Percentiles rank a stretch among this genome's conserved stretches.
Conservation (phyloP, 257 asterid genomes). For the Perilla frutescens region DNA sequence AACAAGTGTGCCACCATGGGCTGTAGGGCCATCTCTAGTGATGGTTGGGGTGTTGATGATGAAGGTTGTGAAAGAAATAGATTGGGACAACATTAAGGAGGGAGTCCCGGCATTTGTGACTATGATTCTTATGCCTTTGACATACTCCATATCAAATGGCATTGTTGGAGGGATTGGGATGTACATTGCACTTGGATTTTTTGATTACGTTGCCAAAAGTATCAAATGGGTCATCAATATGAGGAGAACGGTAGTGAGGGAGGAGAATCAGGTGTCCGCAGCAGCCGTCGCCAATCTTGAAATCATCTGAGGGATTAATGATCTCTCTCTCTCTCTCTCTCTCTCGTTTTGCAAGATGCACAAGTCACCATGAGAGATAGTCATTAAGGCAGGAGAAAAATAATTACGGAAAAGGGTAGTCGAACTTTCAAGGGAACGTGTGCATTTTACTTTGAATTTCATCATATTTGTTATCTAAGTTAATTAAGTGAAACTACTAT, state of each 20-base stretch:
- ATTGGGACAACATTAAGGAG: constrained; percentile 66
- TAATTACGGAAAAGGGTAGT: too few relatives aligned
- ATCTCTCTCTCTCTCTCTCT: too few relatives aligned
- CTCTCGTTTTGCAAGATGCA: too few relatives aligned
- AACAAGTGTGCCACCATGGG: constrained; percentile 86
- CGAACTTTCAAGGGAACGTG: too few relatives aligned
- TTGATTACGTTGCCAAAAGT: constrained; percentile 43
- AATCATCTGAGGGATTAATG: constrained; percentile 25
- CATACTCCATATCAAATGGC: constrained; percentile 81
- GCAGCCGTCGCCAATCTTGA: constrained; percentile 33
- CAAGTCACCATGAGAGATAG: too few relatives aligned
- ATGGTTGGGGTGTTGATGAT: constrained; percentile 85
- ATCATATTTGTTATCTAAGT: too few relatives aligned
- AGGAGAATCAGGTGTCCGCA: constrained; percentile 74
- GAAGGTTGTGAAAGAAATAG: constrained; percentile 72
- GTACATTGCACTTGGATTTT: constrained; percentile 54
- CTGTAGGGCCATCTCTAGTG: constrained; percentile 80
- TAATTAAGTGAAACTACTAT: too few relatives aligned
- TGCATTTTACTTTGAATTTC: too few relatives aligned
- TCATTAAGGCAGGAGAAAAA: too few relatives aligned
- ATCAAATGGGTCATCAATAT: constrained; percentile 51
- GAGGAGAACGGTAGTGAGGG: constrained; percentile 60
- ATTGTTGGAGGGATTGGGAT: constrained; percentile 77
- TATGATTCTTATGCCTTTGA: constrained; percentile 71
- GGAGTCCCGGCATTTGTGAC: constrained; percentile 82